Conservation (phyloP, 352 stramenopile genomes). For the Pythium rhizo-oryzae region DNA sequence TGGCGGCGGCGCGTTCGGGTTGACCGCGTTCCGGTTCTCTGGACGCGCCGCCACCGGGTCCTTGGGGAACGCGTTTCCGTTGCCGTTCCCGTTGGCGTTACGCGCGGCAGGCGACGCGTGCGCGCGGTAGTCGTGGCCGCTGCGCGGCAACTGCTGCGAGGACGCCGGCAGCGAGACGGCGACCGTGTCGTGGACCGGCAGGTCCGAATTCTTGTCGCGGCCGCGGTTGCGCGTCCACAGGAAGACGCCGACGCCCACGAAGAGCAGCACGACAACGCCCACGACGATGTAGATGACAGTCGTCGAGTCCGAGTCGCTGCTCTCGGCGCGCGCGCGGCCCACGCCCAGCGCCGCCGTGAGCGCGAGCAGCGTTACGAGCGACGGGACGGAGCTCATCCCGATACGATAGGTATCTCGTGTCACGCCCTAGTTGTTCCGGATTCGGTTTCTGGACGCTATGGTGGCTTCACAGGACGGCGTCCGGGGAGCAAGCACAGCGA, state of each 20-base stretch:
- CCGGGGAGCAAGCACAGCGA: neutral
- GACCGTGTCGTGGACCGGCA: slow-evolving; percentile 12
- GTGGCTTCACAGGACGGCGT: neutral
- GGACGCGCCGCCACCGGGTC: neutral
- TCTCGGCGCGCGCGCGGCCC: slow-evolving; percentile 18
- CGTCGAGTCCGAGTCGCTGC: slow-evolving; percentile 30
- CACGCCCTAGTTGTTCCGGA: neutral
- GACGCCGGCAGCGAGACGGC: neutral
- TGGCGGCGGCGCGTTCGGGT: slow-evolving; percentile 23
- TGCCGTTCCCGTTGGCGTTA: neutral
- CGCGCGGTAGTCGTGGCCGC: slow-evolving; percentile 7
- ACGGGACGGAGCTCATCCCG: neutral
- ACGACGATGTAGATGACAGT: slow-evolving; percentile 65
- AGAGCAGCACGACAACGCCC: slow-evolving; percentile 50
- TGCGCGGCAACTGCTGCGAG: slow-evolving; percentile 2
- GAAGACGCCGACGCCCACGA: slow-evolving; percentile 51
- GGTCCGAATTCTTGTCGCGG: slow-evolving; percentile 15
- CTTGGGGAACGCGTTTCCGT: neutral
- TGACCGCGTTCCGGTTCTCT: neutral
- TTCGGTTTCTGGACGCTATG: neutral
- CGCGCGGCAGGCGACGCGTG: slow-evolving; percentile 3
- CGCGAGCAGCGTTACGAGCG: neutral
- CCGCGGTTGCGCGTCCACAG: slow-evolving; percentile 49
- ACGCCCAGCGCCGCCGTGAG: slow-evolving; percentile 4
- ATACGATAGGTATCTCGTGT: no score